phyloP scores from a whole-genome alignment of 73 alveolate species.

The Paramecium biaurelia region DNA sequence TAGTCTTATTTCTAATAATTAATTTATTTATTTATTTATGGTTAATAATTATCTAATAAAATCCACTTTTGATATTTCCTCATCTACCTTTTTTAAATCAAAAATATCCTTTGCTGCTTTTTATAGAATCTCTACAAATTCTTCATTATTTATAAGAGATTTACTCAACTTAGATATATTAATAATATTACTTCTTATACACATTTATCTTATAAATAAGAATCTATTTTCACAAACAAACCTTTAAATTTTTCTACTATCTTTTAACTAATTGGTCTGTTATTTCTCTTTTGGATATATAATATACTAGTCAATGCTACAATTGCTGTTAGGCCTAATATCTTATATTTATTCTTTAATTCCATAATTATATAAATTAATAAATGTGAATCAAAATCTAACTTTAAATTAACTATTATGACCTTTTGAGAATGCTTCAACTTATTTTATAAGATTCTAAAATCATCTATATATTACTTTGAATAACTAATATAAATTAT shows the following conservation, averaged over 20 bases:
- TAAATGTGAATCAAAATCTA: not conserved
- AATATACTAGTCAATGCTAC: not conserved
- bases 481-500: no score
- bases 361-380: not conserved
- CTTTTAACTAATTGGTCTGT: not conserved
- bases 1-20: not conserved
- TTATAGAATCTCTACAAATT: not conserved
- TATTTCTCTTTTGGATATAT: not conserved
- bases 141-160: not conserved
- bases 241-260: not conserved
- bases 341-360: not conserved
- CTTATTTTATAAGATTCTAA: no score
- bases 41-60: not conserved
- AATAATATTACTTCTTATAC: not conserved
- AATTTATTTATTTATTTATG: not conserved
- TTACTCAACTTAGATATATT: not conserved
- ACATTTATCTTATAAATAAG: not conserved
- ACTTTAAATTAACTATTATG: not conserved
- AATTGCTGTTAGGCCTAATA: not conserved
- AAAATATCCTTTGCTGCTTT: not conserved
- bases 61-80: not conserved
- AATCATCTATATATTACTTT: no score
- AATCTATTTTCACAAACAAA: not conserved
- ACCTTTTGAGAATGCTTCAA: no score
- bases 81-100: not conserved